Percentiles rank a stretch among this genome's conserved stretches.
Conservation (phyloP, 73 alveolate genomes). For the Uronychia binucleata region DNA sequence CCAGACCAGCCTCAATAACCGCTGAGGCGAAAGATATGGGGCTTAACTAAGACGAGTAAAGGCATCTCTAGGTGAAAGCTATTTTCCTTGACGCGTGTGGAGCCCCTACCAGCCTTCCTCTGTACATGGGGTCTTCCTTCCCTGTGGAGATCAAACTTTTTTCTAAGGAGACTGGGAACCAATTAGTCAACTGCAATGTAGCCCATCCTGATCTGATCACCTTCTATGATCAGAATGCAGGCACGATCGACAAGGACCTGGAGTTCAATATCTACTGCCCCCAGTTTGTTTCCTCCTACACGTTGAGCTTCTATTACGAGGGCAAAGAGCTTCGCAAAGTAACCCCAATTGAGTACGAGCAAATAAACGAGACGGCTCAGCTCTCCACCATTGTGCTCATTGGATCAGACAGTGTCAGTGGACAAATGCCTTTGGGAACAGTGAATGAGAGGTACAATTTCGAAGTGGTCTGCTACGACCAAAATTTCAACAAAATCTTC, state of each 20-base stretch:
- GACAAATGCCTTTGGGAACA: neutral
- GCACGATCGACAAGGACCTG: neutral
- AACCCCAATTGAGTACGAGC: neutral
- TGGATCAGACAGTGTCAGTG: neutral
- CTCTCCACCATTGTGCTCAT: neutral
- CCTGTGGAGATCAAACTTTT: neutral
- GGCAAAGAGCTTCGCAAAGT: neutral
- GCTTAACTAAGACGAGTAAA: neutral
- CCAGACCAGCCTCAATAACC: neutral
- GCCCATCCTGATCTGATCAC: neutral
- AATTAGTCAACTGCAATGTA: neutral
- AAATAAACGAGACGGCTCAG: neutral
- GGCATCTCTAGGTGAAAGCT: neutral
- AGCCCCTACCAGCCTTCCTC: neutral
- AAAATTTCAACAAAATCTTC: neutral
- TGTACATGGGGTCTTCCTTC: neutral
- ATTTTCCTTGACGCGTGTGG: neutral
- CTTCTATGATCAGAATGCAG: neutral
- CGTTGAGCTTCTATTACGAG: neutral
- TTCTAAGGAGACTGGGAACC: neutral
- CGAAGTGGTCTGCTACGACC: neutral
- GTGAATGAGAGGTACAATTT: neutral
- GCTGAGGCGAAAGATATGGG: neutral
- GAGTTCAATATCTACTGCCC: neutral
- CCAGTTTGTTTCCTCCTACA: neutral